phyloP scores from a whole-genome alignment of 768 basidiomycete genomes.

The Trametes maxima region DNA sequence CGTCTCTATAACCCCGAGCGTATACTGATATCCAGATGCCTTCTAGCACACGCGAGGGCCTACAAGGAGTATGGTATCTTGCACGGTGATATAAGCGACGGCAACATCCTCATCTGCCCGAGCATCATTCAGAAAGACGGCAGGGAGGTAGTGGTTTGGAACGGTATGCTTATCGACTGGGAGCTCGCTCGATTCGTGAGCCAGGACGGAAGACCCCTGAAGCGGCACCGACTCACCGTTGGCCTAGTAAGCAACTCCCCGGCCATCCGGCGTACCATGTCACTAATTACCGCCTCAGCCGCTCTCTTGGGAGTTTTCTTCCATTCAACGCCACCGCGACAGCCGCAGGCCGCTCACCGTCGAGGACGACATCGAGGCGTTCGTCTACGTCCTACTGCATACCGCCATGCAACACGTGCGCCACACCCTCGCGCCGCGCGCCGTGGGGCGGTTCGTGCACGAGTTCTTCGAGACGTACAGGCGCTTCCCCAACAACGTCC shows the following conservation, averaged over 20 bases:
- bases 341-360: neutral
- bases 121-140: neutral
- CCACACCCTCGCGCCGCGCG: neutral
- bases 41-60: conserved; percentile 2
- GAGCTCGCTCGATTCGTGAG: neutral
- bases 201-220: neutral
- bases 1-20: neutral
- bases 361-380: conserved; percentile 2
- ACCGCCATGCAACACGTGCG: neutral
- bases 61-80: neutral
- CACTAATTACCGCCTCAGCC: neutral
- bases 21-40: neutral
- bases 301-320: neutral
- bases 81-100: conserved; percentile 6
- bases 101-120: conserved; percentile 7
- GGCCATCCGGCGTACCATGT: too few relatives aligned
- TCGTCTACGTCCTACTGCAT: neutral
- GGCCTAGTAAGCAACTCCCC: neutral
- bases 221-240: too few relatives aligned
- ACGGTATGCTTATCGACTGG: conserved; percentile 4
- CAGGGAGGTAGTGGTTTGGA: neutral
- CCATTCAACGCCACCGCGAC: neutral
- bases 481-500: neutral
- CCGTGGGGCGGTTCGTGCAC: neutral
- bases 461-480: neutral